These are phyloP conservation scores for Candida awuae DNA, from an alignment of 805 yeast species.

Conservation along the genomic window DNA sequence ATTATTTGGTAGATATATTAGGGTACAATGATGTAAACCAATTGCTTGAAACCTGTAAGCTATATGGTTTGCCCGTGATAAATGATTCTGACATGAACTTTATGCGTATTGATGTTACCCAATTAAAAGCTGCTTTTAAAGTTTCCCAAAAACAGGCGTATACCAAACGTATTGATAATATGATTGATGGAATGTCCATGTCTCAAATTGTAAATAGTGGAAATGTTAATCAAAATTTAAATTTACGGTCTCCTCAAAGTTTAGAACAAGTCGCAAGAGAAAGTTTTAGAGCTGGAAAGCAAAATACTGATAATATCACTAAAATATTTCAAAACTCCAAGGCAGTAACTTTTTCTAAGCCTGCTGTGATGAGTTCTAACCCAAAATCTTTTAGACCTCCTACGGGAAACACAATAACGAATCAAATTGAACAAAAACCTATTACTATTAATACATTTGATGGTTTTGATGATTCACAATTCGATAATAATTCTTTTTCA, in stretches of 20 bases:
- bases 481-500: no score
- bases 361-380: no score
- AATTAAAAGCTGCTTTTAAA: conserved; percentile 30
- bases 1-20: conserved; percentile 40
- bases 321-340: conserved; percentile 5
- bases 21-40: conserved; percentile 61
- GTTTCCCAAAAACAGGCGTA: conserved; percentile 37
- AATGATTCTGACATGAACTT: conserved; percentile 24
- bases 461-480: no score
- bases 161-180: conserved; percentile 35
- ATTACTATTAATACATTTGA: no score
- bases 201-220: conserved; percentile 36
- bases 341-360: neutral
- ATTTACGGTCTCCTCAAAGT: conserved; percentile 10
- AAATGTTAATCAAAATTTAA: conserved; percentile 15
- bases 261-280: conserved; percentile 19
- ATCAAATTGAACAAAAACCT: no score
- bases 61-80: conserved; percentile 49
- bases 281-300: conserved; percentile 16
- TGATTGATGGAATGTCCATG: conserved; percentile 25
- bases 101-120: conserved; percentile 34
- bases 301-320: conserved; percentile 9
- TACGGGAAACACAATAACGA: no score
- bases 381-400: no score
- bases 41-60: conserved; percentile 46